Conservation (phyloP, 768 basidiomycete genomes). For the Kwoniella shandongensis region DNA sequence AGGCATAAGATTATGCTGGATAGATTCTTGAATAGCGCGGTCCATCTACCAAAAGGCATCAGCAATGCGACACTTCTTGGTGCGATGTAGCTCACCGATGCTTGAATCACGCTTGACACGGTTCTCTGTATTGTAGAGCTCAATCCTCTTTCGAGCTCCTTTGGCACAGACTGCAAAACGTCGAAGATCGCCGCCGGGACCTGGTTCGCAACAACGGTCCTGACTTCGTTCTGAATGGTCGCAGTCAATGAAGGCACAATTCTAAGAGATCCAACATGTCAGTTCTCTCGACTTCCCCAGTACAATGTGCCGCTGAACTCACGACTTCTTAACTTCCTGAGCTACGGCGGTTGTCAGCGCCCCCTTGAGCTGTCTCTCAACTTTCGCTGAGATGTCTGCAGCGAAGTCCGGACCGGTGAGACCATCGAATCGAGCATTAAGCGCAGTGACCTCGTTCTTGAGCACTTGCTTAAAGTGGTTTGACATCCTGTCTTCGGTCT, state of each 20-base stretch:
- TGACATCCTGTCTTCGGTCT: constrained; percentile 40
- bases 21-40: constrained; percentile 26
- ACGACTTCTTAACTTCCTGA: constrained; percentile 34
- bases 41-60: constrained; percentile 17
- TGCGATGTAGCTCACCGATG: constrained; percentile 23
- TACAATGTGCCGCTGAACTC: background rate
- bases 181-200: constrained; percentile 27
- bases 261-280: background rate
- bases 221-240: constrained; percentile 27
- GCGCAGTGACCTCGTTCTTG: constrained; percentile 19
- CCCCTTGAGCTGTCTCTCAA: constrained; percentile 33
- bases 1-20: constrained; percentile 34
- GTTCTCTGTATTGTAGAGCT: constrained; percentile 27
- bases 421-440: constrained; percentile 28
- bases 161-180: constrained; percentile 24
- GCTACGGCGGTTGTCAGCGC: constrained; percentile 13
- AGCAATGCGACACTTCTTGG: background rate
- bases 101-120: constrained; percentile 17
- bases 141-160: constrained; percentile 33
- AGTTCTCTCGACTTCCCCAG: background rate
- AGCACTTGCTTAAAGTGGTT: constrained; percentile 32
- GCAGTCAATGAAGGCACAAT: constrained; percentile 29
- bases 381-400: constrained; percentile 20
- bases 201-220: constrained; percentile 15
- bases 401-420: constrained; percentile 23